Evolutionary conservation across 768 basidiomycete species (phyloP), one percentile per base, ranked within the genome.

Genomic region (Boletus pseudopeckii): DNA sequence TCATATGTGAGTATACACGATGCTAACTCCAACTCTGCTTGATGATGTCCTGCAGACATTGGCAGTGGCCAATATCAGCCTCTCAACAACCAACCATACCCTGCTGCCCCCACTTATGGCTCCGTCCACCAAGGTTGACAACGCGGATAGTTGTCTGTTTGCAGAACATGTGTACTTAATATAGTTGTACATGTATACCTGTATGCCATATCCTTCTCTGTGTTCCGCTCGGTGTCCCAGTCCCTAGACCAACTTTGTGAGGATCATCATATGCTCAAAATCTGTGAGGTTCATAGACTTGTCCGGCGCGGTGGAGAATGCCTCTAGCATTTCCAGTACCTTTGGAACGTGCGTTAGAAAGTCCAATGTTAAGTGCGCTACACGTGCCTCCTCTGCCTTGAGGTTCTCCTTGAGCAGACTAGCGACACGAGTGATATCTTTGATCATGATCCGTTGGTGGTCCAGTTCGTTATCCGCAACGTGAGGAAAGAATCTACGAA

Each of bases 281-380:
- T 92, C 88, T 14, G 72, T 68, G 33, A 91, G 74, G 52, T 69
- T 70, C 74, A 92, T 78, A 4, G 86, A 79, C 64, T 83, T 84
- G 67, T 92, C 90, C 0, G 79, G 72, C 0, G 82, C 79, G 0
- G 79, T 82, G 1, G 90, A 88, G 64, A 90, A 92, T 48, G 77
- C 77, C n/a, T 80, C 78, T 1, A 93, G 73, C 90, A 92, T 92
- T 53, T 91, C 88, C 3, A 85, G 60, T 60, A 90, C 84, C 90
- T 92, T 39, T 50, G 28, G 41, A 50, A 13, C n/a, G n/a, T 24
- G 5, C 45, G 38, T 60, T n/a, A 55, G 52, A 11, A 39, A 39
- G 20, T 39, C 8, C 38, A 1, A 61, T 10, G 3, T 6, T 13
- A 7, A 46, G 18, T 18, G 30, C 17, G 7, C 28, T 15, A 4